Evolutionary conservation across 2,329 filamentous ascomycete genomes (phyloP).

Genomic region (Cytospora paraplurivora): DNA sequence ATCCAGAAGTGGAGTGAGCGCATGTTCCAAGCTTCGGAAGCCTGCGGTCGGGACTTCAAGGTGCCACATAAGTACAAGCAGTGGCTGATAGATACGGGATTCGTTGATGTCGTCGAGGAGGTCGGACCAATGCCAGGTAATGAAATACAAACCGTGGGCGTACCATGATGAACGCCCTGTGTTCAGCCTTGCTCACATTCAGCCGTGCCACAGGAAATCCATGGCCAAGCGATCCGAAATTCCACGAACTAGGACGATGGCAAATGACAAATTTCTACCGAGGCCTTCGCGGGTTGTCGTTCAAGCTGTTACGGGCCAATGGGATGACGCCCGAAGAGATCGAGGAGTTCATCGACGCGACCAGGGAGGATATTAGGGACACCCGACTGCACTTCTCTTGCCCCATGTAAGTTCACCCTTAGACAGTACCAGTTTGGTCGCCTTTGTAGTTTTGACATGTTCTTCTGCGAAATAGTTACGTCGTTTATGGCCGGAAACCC

Average conservation of each 20-base stretch:
- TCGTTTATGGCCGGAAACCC: slow-evolving; percentile 30
- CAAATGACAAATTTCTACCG: slow-evolving; percentile 36
- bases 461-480: slow-evolving; percentile 23
- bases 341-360: slow-evolving; percentile 32
- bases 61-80: slow-evolving; percentile 32
- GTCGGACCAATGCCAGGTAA: slow-evolving; percentile 23
- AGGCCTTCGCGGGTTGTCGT: slow-evolving; percentile 34
- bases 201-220: slow-evolving; percentile 36
- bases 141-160: neutral
- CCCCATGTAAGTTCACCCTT: slow-evolving; percentile 27
- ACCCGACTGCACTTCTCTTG: slow-evolving; percentile 33
- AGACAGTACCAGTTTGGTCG: no score
- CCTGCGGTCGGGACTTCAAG: slow-evolving; percentile 30
- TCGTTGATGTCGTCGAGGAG: slow-evolving; percentile 37
- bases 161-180: neutral
- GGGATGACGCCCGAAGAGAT: slow-evolving; percentile 35
- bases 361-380: slow-evolving; percentile 32
- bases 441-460: neutral
- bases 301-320: slow-evolving; percentile 34
- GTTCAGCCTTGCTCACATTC: slow-evolving; percentile 11
- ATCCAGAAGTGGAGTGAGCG: slow-evolving; percentile 39
- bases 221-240: slow-evolving; percentile 35
- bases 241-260: slow-evolving; percentile 36
- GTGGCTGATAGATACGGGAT: slow-evolving; percentile 35
- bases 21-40: slow-evolving; percentile 28